A percentile compares a stretch with the other conserved stretches of the same genome.
Evolutionary conservation across 106 monocot species (phyloP).

Genomic region (Phalaenopsis equestris): DNA sequence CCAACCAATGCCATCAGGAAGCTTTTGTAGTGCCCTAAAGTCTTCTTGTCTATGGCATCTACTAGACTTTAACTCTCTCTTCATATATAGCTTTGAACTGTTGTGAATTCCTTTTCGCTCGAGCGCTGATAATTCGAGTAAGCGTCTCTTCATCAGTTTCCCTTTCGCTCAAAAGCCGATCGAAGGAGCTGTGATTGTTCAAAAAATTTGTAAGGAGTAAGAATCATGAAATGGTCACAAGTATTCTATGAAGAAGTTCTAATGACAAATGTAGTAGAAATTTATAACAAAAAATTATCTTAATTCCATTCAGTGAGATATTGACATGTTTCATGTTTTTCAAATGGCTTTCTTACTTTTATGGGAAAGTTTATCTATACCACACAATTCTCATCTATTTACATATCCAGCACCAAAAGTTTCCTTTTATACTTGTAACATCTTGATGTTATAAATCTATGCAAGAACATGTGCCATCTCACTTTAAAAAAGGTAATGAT

Average conservation of each 20-base stretch:
- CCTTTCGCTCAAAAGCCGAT: slow-evolving; percentile 11
- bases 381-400: too few relatives aligned
- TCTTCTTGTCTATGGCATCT: slow-evolving; percentile 34
- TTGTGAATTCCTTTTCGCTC: slow-evolving; percentile 40
- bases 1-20: slow-evolving; percentile 65
- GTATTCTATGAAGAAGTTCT: background rate
- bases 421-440: too few relatives aligned
- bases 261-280: background rate
- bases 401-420: too few relatives aligned
- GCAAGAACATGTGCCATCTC: too few relatives aligned
- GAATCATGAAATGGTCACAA: background rate
- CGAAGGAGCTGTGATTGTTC: slow-evolving; percentile 31
- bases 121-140: slow-evolving; percentile 42
- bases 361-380: too few relatives aligned
- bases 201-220: background rate
- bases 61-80: slow-evolving; percentile 45
- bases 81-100: slow-evolving; percentile 34
- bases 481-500: too few relatives aligned
- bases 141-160: slow-evolving; percentile 31
- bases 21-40: slow-evolving; percentile 52
- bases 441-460: too few relatives aligned
- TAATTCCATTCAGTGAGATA: too few relatives aligned
- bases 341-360: too few relatives aligned
- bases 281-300: background rate
- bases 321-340: too few relatives aligned